Base-by-base conservation (phyloP, 768 basidiomycete species). In the Nidularia sp. region DNA sequence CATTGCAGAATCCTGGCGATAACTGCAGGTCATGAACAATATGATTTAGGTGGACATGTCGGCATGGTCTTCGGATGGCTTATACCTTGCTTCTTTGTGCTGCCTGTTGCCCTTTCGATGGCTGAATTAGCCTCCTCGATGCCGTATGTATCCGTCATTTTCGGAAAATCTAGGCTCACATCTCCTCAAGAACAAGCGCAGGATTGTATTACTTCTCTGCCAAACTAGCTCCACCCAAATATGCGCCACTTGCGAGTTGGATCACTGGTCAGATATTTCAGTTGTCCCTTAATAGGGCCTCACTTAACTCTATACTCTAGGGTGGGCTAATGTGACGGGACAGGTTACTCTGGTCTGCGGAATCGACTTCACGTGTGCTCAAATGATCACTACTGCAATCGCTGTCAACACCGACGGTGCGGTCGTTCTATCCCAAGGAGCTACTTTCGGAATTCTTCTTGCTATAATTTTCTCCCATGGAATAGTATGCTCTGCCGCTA, bases 61-160 rank as follows among this genome's bases (percentile, higher is more conserved):
- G 87, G 87, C 12, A 81, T 89, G 77, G 78, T 88, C 15, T 88
- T 83, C 70, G 87, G 86, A 35, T 89, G 86, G 87, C 67, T 88
- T 29, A 85, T 88, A 57, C 87, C 86, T 5, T 76, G 74, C 57
- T 67, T 83, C 45, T 88, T 88, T 54, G 87, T 88, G 29, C 73
- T 83, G 70, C 73, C 77, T 4, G 75, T 88, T 12, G 86, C 87
- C 3, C 73, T 83, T 12, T 85, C 80, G n/a, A 81, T 89, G 75
- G 86, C 86, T 3, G 87, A 89, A 60, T 57, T 89, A 34, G 76
- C 83, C 1, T 87, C 86, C 1, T 77, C 85, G 2, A 88, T 88
- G 86, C 86, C 87, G 86, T 88, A 65, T 64, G 83, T 75, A 42
- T 25, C 47, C 25, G 25, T 4, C 25, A 29, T 29, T 29, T 29